Evolutionary conservation across 1,284 basidiomycete species (phyloP).

Genomic region (Austropuccinia psidii): DNA sequence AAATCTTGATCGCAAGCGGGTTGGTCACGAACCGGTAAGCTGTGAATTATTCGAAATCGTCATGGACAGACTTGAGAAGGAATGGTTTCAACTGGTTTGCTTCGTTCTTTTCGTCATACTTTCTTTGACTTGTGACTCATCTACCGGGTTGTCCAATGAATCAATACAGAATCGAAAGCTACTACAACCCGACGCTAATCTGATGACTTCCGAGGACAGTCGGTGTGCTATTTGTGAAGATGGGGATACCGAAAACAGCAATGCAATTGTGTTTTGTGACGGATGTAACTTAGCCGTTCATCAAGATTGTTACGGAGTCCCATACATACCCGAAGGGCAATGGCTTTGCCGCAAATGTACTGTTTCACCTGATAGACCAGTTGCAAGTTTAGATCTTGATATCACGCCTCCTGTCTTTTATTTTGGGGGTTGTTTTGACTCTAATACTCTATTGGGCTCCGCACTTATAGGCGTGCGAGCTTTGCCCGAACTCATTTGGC

Average conservation of each 20-base stretch:
- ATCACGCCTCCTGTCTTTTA: neutral
- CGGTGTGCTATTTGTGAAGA: conserved; percentile 97
- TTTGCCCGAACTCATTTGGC: conserved; percentile 93
- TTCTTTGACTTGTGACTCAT: neutral
- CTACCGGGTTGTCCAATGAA: neutral
- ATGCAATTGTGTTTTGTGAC: conserved; percentile 99
- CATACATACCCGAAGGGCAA: conserved; percentile 98
- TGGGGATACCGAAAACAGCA: conserved; percentile 95
- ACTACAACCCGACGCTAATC: conserved; percentile 68
- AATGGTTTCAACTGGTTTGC: conserved; percentile 77
- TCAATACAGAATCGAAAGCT: conserved; percentile 70
- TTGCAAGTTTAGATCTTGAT: conserved; percentile 58
- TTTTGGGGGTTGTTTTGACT: neutral
- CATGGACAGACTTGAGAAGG: conserved; percentile 96
- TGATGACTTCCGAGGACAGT: conserved; percentile 79
- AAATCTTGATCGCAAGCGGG: conserved; percentile 73
- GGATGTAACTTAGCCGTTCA: conserved; percentile 98
- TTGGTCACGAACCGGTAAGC: conserved; percentile 64
- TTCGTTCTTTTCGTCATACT: neutral
- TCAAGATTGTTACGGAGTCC: conserved; percentile 99
- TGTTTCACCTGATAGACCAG: conserved; percentile 90
- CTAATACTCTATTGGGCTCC: neutral
- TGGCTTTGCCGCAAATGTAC: conserved; percentile 99
- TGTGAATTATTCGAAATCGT: conserved; percentile 91
- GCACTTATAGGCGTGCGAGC: conserved; percentile 64